Evolutionary conservation across 305 asterid species (phyloP).

Genomic region (Nicotiana rustica): DNA sequence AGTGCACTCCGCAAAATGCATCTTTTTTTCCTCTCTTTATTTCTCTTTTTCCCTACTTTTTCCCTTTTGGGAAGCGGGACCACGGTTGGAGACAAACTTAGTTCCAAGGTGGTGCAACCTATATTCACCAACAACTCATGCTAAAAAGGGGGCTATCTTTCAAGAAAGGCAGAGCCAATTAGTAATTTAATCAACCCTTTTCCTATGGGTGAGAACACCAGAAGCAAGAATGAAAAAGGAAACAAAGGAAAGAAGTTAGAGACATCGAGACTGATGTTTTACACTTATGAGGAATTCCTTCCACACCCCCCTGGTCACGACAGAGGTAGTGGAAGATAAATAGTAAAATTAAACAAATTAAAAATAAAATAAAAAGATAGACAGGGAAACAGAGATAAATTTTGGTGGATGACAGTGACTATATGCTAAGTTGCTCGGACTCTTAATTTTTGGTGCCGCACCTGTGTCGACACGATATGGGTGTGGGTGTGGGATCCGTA

Average conservation of each 20-base stretch:
- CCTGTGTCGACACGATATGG: too few relatives aligned
- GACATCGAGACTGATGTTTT: not conserved
- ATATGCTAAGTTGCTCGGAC: not conserved
- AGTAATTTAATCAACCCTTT: not conserved
- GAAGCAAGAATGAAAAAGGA: constrained; percentile 20
- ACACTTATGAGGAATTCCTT: not conserved
- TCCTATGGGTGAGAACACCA: not conserved
- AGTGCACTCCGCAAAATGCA: constrained; percentile 11
- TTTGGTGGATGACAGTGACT: not conserved
- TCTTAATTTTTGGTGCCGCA: too few relatives aligned
- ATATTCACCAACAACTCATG: constrained; percentile 22
- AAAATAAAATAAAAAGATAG: too few relatives aligned
- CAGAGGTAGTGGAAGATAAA: not conserved
- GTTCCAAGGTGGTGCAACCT: constrained; percentile 3
- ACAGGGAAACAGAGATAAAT: not conserved
- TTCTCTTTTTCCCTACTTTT: not conserved
- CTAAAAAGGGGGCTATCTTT: not conserved
- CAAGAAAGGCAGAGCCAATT: not conserved
- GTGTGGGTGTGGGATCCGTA: too few relatives aligned
- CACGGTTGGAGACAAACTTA: not conserved
- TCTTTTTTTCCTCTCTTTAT: not conserved
- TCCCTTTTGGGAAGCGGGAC: not conserved
- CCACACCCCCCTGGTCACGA: not conserved
- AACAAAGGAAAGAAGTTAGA: not conserved
- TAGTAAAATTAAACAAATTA: not conserved